Percentiles rank a stretch among this genome's conserved stretches.
These are phyloP conservation scores for Trifolium dubium DNA, from an alignment of 306 rosid species.

Conservation along the genomic window DNA sequence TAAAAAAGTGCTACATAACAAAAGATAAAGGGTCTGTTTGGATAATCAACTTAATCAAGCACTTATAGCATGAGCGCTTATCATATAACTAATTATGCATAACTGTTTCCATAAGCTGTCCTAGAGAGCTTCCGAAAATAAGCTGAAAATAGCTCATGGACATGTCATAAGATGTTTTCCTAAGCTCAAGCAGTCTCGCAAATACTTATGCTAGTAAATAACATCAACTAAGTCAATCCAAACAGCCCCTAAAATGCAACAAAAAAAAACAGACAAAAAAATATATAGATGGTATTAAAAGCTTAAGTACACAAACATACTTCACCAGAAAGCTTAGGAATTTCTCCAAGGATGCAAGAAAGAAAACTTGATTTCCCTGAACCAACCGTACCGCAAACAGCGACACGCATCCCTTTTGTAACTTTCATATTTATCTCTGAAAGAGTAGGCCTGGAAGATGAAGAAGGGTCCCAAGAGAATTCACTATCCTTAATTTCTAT, in stretches of 20 bases:
- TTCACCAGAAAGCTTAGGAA: conserved; percentile 88
- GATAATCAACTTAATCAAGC: background rate
- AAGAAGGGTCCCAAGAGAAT: conserved; percentile 86
- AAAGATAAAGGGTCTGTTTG: conserved; percentile 8
- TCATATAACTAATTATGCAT: background rate
- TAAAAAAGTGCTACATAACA: background rate
- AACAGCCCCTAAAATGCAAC: conserved; percentile 4
- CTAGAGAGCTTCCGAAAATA: background rate
- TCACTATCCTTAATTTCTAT: conserved; percentile 78
- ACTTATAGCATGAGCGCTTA: background rate
- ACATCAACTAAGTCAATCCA: background rate
- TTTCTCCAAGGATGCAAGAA: conserved; percentile 96
- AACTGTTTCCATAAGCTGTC: background rate
- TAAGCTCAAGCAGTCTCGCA: background rate
- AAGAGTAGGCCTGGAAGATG: conserved; percentile 77
- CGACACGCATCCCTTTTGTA: conserved; percentile 87
- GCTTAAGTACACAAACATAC: conserved; percentile 62
- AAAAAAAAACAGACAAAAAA: conserved; percentile 15
- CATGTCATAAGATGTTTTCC: background rate
- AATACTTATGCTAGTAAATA: background rate
- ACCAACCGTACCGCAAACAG: conserved; percentile 97
- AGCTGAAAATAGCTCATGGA: background rate
- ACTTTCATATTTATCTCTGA: conserved; percentile 82
- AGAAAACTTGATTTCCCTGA: conserved; percentile 96
- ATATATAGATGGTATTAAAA: conserved; percentile 39